Evolutionary conservation across 345 rosid genomes (phyloP).

Genomic region (Linum tenue): DNA sequence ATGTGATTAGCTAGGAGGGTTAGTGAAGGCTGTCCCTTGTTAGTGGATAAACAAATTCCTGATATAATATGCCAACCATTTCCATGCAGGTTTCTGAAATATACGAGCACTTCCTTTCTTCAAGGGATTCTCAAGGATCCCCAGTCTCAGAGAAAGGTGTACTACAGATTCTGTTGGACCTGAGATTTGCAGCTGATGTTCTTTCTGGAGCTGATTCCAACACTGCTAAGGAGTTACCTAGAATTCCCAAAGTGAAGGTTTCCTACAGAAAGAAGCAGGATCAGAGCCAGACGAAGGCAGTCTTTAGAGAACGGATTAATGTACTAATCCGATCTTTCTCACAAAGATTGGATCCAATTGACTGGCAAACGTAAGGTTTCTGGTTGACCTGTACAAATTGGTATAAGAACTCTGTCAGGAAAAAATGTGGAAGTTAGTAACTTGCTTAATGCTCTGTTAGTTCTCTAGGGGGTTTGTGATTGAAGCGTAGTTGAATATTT

Average conservation of each 20-base stretch:
- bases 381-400: conserved; percentile 4
- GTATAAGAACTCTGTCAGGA: no score
- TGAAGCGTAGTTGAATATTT: not conserved
- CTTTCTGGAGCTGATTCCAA: conserved; percentile 71
- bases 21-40: not conserved
- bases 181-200: conserved; percentile 72
- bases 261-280: conserved; percentile 63
- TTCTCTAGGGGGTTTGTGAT: not conserved
- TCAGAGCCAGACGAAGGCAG: conserved; percentile 42
- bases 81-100: conserved; percentile 59
- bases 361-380: conserved; percentile 87
- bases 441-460: no score
- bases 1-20: no score
- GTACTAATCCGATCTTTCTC: conserved; percentile 49
- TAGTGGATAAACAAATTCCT: no score
- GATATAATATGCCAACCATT: not conserved
- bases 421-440: no score
- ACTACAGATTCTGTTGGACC: conserved; percentile 76
- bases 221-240: conserved; percentile 38
- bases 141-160: conserved; percentile 91
- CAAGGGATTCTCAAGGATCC: conserved; percentile 45
- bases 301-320: conserved; percentile 42
- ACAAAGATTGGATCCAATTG: conserved; percentile 90
- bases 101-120: conserved; percentile 64
- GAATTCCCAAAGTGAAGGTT: conserved; percentile 40